Evolutionary conservation across 305 asterid genomes (phyloP).

Genomic region (Fraxinus platypoda): DNA sequence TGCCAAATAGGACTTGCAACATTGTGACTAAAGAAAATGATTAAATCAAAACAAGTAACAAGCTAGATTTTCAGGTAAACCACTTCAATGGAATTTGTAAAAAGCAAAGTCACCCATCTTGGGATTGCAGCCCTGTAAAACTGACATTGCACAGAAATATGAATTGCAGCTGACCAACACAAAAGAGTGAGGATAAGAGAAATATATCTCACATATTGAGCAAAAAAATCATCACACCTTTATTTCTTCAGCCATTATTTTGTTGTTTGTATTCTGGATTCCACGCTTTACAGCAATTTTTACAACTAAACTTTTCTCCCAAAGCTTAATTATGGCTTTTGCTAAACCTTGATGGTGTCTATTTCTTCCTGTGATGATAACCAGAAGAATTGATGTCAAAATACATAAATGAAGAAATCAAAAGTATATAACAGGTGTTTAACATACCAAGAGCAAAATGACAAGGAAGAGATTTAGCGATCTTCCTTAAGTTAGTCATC

Average conservation of each 20-base stretch:
- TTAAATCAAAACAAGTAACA: neutral
- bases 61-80: conserved; percentile 10
- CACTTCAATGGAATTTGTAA: conserved; percentile 1
- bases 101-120: conserved; percentile 1
- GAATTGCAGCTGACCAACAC: conserved; percentile 4
- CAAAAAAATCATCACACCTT: conserved; percentile 52
- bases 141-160: neutral
- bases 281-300: conserved; percentile 99
- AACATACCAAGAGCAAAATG: conserved; percentile 94
- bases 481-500: conserved; percentile 85
- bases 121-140: neutral
- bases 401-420: conserved; percentile 6
- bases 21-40: neutral
- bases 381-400: conserved; percentile 21
- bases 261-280: conserved; percentile 93
- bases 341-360: conserved; percentile 99
- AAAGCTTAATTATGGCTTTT: conserved; percentile 76
- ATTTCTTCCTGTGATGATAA: conserved; percentile 69
- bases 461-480: conserved; percentile 86
- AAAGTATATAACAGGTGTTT: conserved; percentile 5
- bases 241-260: conserved; percentile 96
- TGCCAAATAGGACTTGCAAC: neutral
- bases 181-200: conserved; percentile 1
- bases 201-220: conserved; percentile 1
- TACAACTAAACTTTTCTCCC: conserved; percentile 93